Conservation (phyloP, 345 rosid species). For the Sonneratia alba region DNA sequence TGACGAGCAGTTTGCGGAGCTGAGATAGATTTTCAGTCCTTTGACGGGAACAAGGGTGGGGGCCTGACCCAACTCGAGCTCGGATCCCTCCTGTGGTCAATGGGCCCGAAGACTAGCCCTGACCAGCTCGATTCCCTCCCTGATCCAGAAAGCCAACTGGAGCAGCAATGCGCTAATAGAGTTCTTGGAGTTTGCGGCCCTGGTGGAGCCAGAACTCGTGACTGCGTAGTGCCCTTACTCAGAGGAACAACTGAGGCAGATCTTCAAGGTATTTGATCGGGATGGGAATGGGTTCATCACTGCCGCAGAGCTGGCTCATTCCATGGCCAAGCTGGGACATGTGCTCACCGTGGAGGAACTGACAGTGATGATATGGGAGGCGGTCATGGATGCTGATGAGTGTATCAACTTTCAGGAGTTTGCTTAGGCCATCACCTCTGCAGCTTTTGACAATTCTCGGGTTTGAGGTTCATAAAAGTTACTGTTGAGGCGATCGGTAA, state of each 20-base stretch:
- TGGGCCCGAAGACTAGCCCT: conserved; percentile 58
- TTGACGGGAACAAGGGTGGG: conserved; percentile 77
- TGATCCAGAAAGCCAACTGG: conserved; percentile 59
- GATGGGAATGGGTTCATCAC: conserved; percentile 72
- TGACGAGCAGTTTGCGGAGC: conserved; percentile 63
- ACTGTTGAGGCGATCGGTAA: too few relatives aligned
- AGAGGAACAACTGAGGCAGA: conserved; percentile 51
- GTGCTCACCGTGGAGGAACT: conserved; percentile 71
- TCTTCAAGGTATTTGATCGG: conserved; percentile 61
- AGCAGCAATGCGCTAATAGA: conserved; percentile 69
- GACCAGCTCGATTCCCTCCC: conserved; percentile 52
- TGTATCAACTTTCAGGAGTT: conserved; percentile 74
- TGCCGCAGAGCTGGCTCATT: conserved; percentile 70
- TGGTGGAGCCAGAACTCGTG: conserved; percentile 68
- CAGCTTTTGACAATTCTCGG: conserved; percentile 83
- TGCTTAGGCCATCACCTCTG: conserved; percentile 64
- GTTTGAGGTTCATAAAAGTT: conserved; percentile 18
- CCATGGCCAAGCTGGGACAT: conserved; percentile 76
- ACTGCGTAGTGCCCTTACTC: conserved; percentile 52
- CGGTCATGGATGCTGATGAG: conserved; percentile 79
- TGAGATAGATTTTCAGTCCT: conserved; percentile 66
- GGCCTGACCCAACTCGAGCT: conserved; percentile 81
- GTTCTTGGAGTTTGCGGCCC: conserved; percentile 71
- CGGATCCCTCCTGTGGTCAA: conserved; percentile 67
- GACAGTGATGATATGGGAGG: conserved; percentile 86